Conservation (phyloP, 768 basidiomycete species). For the Leccinum sublutescens region DNA sequence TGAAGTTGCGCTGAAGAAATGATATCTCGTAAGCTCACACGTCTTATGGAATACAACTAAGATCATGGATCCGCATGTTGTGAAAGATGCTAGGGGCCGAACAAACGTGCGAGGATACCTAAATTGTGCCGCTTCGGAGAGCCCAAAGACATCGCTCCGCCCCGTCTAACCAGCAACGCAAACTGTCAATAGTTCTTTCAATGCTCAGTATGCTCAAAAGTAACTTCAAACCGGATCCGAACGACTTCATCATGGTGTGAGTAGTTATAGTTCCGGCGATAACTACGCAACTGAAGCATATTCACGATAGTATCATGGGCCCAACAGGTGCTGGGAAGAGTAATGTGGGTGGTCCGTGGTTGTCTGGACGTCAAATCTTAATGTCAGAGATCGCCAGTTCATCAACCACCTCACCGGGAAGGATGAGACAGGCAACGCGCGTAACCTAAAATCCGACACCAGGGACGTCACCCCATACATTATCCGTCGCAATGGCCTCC, state of each 20-base stretch:
- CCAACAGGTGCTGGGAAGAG: constrained; percentile 27
- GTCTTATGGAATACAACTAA: neutral
- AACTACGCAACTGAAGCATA: neutral
- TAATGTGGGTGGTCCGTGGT: constrained; percentile 13
- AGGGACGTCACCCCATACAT: constrained; percentile 3
- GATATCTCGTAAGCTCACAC: no score
- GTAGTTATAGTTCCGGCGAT: neutral
- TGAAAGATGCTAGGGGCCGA: neutral
- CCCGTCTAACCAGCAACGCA: neutral
- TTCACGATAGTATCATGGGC: constrained; percentile 18
- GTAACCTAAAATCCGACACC: constrained; percentile 14
- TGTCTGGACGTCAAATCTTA: neutral
- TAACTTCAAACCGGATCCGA: constrained; percentile 7
- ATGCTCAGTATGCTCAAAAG: neutral
- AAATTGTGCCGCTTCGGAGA: neutral
- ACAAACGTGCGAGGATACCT: neutral
- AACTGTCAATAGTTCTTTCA: neutral
- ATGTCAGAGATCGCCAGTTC: constrained; percentile 3
- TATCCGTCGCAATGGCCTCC: neutral
- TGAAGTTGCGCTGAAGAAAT: neutral
- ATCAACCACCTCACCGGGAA: constrained; percentile 14
- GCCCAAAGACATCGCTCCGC: neutral
- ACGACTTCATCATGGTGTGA: constrained; percentile 17
- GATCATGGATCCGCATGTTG: neutral
- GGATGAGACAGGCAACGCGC: neutral